Conservation (phyloP, 2,329 filamentous ascomycete genomes). For the Ciborinia camelliae region DNA sequence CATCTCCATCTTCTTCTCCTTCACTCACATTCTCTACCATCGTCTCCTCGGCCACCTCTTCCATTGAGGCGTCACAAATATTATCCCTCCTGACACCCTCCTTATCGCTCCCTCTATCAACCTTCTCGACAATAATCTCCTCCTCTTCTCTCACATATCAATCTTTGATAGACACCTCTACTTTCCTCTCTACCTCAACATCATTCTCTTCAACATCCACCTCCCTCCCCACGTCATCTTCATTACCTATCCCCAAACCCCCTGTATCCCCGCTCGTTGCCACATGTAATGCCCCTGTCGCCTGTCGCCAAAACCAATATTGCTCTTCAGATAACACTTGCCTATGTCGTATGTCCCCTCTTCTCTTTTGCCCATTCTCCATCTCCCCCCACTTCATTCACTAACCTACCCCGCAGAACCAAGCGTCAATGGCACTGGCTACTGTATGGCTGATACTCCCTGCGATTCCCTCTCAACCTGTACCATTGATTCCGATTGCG, state of each 20-base stretch:
- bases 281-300: not conserved
- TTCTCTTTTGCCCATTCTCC: not conserved
- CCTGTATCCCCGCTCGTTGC: not conserved
- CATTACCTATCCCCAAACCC: not conserved
- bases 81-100: not conserved
- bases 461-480: conserved; percentile 11
- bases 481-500: not conserved
- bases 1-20: not conserved
- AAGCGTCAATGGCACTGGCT: conserved; percentile 1
- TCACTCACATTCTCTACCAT: not conserved
- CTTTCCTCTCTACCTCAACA: not conserved
- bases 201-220: not conserved
- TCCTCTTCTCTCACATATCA: not conserved
- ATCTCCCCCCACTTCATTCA: not conserved
- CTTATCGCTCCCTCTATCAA: not conserved
- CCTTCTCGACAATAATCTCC: not conserved
- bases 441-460: conserved; percentile 13
- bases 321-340: conserved; percentile 4
- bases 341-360: not conserved
- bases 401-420: not conserved
- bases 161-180: not conserved
- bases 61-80: not conserved
- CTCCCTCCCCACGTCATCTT: not conserved
- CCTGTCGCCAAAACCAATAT: not conserved
- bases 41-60: not conserved